Percentiles rank a stretch among this genome's conserved stretches.
Conservation (phyloP, 2,329 filamentous ascomycete genomes). For the Endocalyx cinctus region DNA sequence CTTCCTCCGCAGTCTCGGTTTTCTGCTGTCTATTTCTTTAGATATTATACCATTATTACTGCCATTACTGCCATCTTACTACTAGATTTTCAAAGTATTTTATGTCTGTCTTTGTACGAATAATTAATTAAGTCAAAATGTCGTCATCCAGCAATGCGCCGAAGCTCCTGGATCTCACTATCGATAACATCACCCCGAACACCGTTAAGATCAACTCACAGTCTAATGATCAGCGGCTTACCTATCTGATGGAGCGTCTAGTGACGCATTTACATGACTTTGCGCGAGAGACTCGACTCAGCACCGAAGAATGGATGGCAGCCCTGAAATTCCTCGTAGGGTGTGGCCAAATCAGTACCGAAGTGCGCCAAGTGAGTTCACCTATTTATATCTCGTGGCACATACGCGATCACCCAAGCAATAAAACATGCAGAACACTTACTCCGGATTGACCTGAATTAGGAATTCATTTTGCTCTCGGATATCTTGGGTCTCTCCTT, state of each 20-base stretch:
- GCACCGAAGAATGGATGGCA: conserved; percentile 73
- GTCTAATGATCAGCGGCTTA: conserved; percentile 59
- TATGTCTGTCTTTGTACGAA: too few relatives aligned
- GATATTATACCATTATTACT: too few relatives aligned
- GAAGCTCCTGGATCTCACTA: conserved; percentile 64
- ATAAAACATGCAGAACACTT: conserved; percentile 2
- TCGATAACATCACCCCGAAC: conserved; percentile 77
- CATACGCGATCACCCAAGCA: too few relatives aligned
- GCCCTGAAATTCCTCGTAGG: conserved; percentile 67
- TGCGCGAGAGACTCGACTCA: conserved; percentile 71
- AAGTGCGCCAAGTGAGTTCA: conserved; percentile 62
- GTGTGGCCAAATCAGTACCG: conserved; percentile 68
- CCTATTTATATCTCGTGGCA: background rate
- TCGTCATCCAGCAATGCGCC: conserved; percentile 29
- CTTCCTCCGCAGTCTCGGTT: too few relatives aligned
- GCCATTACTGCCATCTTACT: background rate
- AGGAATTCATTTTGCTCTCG: conserved; percentile 79
- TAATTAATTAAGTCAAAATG: too few relatives aligned
- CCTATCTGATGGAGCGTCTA: conserved; percentile 68
- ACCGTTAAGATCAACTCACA: conserved; percentile 71
- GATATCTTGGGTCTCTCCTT: conserved; percentile 76
- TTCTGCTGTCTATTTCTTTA: too few relatives aligned
- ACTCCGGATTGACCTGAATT: too few relatives aligned
- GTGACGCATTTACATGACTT: conserved; percentile 80
- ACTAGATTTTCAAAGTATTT: too few relatives aligned